Evolutionary conservation across 2,329 filamentous ascomycete species (phyloP), one percentile per base, ranked within the genome.

Genomic region (Venturiaceae sp.): DNA sequence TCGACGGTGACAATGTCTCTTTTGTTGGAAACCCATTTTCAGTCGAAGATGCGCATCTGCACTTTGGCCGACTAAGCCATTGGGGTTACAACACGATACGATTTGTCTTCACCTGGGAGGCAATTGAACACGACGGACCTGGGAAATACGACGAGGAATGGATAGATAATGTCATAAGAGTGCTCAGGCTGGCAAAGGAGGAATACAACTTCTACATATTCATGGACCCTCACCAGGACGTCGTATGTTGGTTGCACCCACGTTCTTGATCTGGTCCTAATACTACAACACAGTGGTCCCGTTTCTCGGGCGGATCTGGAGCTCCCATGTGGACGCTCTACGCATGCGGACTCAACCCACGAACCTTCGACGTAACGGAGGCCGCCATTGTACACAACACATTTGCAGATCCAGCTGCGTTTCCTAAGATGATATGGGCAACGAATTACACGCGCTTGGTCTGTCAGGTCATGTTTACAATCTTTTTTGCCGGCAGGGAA

Each of bases 371-470:
- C 56, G 84, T 83, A 21, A 99, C 92, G 14, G 88, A 96, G 72
- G 92, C 92, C 3, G 90, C 94, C 37, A 82, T 97, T 60, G 92
- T 99, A 6, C 94, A 99, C 57, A 99, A 97, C 67, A 95, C 89
- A 1, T 96, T 90, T 68, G 85, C 89, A 9, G 82, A 95, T 21
- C 90, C 92, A 8, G 85, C 85, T 28, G 81, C 86, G 1, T 99
- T 92, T 64, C 94, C 94, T 26, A 97, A 96, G 75, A 99, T 99
- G 95, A 92, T 97, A 60, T 99, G 94, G 94, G 91, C 92, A 16
- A 97, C 95, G 55, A 99, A 99, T 70, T 99, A 99, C 72, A 88
- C 84, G 62, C 83, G 94, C 26, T 78, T 97, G 54, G 92, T 87
- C 2, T 88, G 87, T 54, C 90, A 92, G 64, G 92, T 90, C 50